phyloP scores from a whole-genome alignment of 257 asterid species.

The Nicotiana noctiflora region DNA sequence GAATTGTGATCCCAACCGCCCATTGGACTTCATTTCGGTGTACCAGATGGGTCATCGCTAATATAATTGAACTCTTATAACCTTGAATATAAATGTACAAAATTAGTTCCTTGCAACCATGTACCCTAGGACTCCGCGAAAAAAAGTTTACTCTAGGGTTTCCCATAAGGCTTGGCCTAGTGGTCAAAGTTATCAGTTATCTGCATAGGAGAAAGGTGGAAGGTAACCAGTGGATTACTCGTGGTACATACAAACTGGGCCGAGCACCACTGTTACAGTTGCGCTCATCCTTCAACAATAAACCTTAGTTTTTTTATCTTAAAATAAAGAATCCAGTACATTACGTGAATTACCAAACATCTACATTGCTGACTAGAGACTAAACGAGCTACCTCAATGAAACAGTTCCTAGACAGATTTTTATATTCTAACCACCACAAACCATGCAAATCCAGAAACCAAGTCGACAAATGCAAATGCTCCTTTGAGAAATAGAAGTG shows the following conservation, averaged over 20 bases:
- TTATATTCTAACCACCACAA: neutral
- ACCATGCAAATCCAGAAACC: neutral
- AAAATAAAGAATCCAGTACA: too few species aligned
- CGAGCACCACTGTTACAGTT: neutral
- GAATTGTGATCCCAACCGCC: neutral
- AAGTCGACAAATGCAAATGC: neutral
- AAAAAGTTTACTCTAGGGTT: neutral
- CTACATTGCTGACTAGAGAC: too few species aligned
- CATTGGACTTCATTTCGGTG: neutral
- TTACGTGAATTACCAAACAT: too few species aligned
- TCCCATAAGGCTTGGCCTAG: neutral
- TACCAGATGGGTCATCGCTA: neutral
- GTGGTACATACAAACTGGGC: neutral
- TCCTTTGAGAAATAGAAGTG: neutral
- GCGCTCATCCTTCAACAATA: too few species aligned
- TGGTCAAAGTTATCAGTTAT: neutral
- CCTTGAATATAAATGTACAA: neutral
- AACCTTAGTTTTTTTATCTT: too few species aligned
- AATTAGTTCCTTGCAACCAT: neutral
- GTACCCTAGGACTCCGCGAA: neutral
- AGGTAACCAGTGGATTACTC: neutral
- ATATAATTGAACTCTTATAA: neutral
- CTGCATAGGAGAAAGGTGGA: neutral
- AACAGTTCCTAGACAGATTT: neutral
- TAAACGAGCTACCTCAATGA: too few species aligned